phyloP scores from a whole-genome alignment of 306 rosid species.

The Prunus mira region DNA sequence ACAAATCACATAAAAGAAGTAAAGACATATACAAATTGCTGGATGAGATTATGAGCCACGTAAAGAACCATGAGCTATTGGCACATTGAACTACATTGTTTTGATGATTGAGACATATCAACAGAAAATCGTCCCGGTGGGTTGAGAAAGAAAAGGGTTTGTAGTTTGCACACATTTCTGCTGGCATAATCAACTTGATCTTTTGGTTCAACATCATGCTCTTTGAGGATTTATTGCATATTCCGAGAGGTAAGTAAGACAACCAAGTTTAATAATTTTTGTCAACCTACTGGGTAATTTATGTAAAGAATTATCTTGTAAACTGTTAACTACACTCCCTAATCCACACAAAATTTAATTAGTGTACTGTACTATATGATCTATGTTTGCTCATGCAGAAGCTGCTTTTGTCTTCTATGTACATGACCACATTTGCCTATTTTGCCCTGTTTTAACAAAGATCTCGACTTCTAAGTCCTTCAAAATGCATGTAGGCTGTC shows the following conservation, averaged over 20 bases:
- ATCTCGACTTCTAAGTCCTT: neutral
- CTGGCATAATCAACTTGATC: neutral
- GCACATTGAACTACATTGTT: neutral
- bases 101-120: neutral
- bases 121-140: neutral
- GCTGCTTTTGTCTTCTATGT: neutral
- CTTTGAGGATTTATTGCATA: conserved; percentile 4
- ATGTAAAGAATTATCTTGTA: neutral
- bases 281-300: neutral
- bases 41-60: conserved; percentile 23
- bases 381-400: neutral
- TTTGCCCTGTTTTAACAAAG: neutral
- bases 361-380: neutral
- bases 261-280: neutral
- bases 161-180: neutral
- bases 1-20: conserved; percentile 24
- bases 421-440: neutral
- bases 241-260: neutral
- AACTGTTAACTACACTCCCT: neutral
- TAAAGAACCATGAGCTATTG: conserved; percentile 15
- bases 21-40: conserved; percentile 22
- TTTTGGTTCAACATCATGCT: neutral
- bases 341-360: neutral
- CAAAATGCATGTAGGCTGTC: neutral
- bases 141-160: neutral